These are phyloP conservation scores for Chaetomiaceae sp. DNA, from an alignment of 2,329 filamentous ascomycete genomes.

Conservation along the genomic window DNA sequence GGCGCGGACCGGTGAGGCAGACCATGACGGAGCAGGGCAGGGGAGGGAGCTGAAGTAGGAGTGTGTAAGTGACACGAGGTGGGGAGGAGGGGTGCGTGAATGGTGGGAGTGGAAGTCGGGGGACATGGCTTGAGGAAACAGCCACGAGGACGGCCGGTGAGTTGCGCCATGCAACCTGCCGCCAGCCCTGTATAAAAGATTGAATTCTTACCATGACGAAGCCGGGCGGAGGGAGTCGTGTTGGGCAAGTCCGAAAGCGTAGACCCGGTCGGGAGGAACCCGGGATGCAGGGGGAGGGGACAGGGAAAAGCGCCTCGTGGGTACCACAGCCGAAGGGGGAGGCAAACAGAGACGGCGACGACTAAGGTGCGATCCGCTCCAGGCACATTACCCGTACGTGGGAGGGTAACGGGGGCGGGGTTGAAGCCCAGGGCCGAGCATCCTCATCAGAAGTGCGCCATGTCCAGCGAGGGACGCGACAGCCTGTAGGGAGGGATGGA, in stretches of 20 bases:
- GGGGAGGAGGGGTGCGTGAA: constrained; percentile 11
- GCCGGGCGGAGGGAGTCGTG: constrained; percentile 25
- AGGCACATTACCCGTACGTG: constrained; percentile 10
- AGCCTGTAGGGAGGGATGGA: constrained; percentile 13
- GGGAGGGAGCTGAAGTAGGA: constrained; percentile 20
- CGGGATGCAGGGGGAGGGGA: constrained; percentile 17
- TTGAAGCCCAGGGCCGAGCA: constrained; percentile 12
- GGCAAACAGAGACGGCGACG: constrained; percentile 7
- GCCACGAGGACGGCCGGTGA: constrained; percentile 27
- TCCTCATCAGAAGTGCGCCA: constrained; percentile 26
- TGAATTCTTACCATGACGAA: constrained; percentile 44
- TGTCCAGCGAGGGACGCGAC: constrained; percentile 13
- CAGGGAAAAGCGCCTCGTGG: constrained; percentile 11
- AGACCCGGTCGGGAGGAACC: constrained; percentile 18
- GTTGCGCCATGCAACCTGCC: constrained; percentile 42
- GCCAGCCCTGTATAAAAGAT: constrained; percentile 31
- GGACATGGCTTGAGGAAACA: constrained; percentile 13
- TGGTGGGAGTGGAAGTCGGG: constrained; percentile 9
- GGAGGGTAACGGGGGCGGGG: constrained; percentile 9
- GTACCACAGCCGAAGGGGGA: constrained; percentile 8
- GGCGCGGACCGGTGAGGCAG: constrained; percentile 25
- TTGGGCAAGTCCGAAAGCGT: constrained; percentile 27
- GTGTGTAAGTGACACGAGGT: constrained; percentile 21
- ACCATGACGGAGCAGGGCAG: constrained; percentile 8
- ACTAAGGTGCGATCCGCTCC: constrained; percentile 16